Base-by-base conservation (phyloP, 2,329 filamentous ascomycete genomes). In the Allantophomopsis lycopodina region DNA sequence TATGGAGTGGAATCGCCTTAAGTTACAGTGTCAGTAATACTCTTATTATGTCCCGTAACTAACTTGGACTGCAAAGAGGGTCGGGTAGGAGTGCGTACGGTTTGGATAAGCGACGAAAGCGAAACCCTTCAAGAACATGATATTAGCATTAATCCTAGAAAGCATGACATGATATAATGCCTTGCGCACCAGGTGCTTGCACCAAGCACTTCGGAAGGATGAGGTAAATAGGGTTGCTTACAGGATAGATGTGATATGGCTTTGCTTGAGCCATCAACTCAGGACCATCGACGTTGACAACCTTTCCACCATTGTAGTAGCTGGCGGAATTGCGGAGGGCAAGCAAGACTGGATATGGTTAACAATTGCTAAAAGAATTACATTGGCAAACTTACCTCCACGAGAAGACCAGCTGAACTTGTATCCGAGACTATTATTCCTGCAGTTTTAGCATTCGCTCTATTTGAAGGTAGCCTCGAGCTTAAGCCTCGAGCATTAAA, bases 101-200 rank as follows among this genome's bases (percentile, higher is more conserved):
- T 96, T 96, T 42, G 83, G 83, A 65, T 96, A 96, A 33, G 82
- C 87, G 49, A 95, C 87, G 52, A 94, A 89, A 38, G 82, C 79
- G 60, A 79, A 95, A 43, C 85, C 84, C 28, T 20, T 4, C 18
- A 20, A 20, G 18, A 4, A 7, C 18, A 7, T 20, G 18, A 20
- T 20, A 20, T 20, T 20, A 20, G 18, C 18, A 20, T 20, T 20
- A 20, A 20, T 20, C 18, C 7, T 20, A 20, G 18, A 20, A 20
- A 20, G 18, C 7, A 4, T 20, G 18, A 20, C 18, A 4, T 20
- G 18, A 4, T 20, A 20, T 20, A 4, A 20, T 4, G 18, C 7
- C 4, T 20, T 20, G 18, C 7, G 18, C 18, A 20, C 18, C 18
- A 20, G 18, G 7, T 20, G 7, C 18, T 20, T 20, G 18, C 18